Percentiles rank a stretch among this genome's conserved stretches.
phyloP scores from a whole-genome alignment of 139 green algal genomes.

The Mesostigma viride region DNA sequence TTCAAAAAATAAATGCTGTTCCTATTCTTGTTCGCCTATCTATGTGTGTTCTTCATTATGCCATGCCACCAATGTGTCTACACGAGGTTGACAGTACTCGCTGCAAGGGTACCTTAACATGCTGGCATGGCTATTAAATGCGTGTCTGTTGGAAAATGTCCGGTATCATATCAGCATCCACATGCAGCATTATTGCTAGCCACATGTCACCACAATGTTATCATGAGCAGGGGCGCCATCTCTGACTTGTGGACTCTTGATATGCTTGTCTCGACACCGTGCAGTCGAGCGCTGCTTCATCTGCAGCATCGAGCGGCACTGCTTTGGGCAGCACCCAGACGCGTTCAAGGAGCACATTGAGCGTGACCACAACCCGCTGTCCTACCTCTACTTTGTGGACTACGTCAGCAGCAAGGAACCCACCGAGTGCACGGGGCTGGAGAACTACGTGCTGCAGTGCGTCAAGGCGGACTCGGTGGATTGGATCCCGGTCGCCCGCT shows the following conservation, averaged over 20 bases:
- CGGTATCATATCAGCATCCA: too few relatives aligned
- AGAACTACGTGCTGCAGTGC: constrained; percentile 7
- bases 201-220: too few relatives aligned
- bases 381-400: constrained; percentile 32
- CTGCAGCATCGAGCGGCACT: constrained; percentile 19
- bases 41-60: neutral
- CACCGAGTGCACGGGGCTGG: constrained; percentile 17
- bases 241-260: too few relatives aligned
- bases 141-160: too few relatives aligned
- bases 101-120: too few relatives aligned
- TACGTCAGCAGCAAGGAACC: constrained; percentile 23
- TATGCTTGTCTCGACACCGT: too few relatives aligned
- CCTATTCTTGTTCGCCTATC: neutral
- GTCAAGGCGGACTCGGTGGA: constrained; percentile 11
- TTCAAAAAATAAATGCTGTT: too few relatives aligned
- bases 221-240: too few relatives aligned
- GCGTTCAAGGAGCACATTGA: constrained; percentile 25
- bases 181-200: too few relatives aligned
- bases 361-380: constrained; percentile 27
- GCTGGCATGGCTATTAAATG: too few relatives aligned
- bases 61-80: neutral
- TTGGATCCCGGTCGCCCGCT: constrained; percentile 17
- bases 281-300: constrained; percentile 28
- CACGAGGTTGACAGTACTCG: too few relatives aligned
- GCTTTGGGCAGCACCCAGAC: constrained; percentile 9